phyloP scores from a whole-genome alignment of 1,139 yeast species.

The Arxiozyma bovina region DNA sequence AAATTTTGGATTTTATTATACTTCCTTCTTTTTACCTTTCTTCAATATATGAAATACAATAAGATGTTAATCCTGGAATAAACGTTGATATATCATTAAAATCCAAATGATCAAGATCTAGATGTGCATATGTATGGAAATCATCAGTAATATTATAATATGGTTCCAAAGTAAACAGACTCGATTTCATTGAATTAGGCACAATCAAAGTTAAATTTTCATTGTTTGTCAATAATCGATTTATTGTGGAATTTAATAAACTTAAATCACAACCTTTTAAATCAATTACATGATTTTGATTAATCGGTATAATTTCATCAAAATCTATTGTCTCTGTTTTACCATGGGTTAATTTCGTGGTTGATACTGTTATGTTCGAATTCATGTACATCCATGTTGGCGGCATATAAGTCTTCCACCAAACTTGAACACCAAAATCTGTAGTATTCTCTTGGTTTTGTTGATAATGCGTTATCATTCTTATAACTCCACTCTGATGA shows the following conservation, averaged over 20 bases:
- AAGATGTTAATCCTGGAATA: constrained; percentile 43
- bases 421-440: constrained; percentile 39
- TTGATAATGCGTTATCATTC: constrained; percentile 42
- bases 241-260: constrained; percentile 22
- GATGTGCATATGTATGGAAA: constrained; percentile 44
- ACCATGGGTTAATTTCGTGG: constrained; percentile 20
- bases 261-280: constrained; percentile 32
- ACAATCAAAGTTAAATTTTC: constrained; percentile 35
- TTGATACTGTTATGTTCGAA: constrained; percentile 21
- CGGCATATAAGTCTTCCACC: constrained; percentile 95
- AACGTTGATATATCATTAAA: constrained; percentile 38
- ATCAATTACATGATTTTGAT: constrained; percentile 31
- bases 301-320: constrained; percentile 10
- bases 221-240: constrained; percentile 13
- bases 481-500: constrained; percentile 88
- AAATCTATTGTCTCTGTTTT: constrained; percentile 16
- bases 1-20: not conserved
- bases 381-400: constrained; percentile 77
- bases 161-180: constrained; percentile 8
- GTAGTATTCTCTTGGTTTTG: constrained; percentile 14
- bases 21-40: not conserved
- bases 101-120: constrained; percentile 62
- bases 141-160: constrained; percentile 22
- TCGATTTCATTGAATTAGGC: constrained; percentile 40
- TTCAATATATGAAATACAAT: constrained; percentile 8